phyloP scores from a whole-genome alignment of 352 stramenopile species.

The Blastocystis sp. region DNA sequence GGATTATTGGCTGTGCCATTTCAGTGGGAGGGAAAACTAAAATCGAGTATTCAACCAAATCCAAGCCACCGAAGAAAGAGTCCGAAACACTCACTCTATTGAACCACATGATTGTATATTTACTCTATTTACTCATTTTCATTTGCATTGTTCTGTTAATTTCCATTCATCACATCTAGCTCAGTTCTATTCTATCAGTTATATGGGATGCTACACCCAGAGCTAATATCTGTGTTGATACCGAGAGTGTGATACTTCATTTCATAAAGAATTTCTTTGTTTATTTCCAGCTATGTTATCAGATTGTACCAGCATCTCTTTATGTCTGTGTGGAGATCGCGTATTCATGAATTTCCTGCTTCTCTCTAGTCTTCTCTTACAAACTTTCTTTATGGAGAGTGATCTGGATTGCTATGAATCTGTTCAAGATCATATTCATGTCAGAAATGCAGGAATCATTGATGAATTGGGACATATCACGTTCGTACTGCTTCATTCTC shows the following conservation, averaged over 20 bases:
- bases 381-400: conserved; percentile 61
- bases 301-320: conserved; percentile 58
- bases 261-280: conserved; percentile 57
- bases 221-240: background rate
- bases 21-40: conserved; percentile 52
- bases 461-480: conserved; percentile 58
- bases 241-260: background rate
- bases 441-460: conserved; percentile 47
- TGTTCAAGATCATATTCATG: conserved; percentile 29
- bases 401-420: conserved; percentile 51
- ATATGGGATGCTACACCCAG: background rate
- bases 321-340: conserved; percentile 62
- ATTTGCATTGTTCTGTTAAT: conserved; percentile 31
- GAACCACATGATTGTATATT: conserved; percentile 18
- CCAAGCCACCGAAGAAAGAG: conserved; percentile 24
- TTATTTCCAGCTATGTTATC: conserved; percentile 56
- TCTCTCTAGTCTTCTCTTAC: conserved; percentile 22
- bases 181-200: conserved; percentile 21
- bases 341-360: background rate
- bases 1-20: conserved; percentile 22
- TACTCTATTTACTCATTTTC: conserved; percentile 26
- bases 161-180: background rate
- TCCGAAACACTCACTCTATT: conserved; percentile 18
- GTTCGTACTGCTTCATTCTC: background rate
- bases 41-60: conserved; percentile 53